Base-by-base conservation (phyloP, 805 yeast genomes). In the Lipomyces kockii region DNA sequence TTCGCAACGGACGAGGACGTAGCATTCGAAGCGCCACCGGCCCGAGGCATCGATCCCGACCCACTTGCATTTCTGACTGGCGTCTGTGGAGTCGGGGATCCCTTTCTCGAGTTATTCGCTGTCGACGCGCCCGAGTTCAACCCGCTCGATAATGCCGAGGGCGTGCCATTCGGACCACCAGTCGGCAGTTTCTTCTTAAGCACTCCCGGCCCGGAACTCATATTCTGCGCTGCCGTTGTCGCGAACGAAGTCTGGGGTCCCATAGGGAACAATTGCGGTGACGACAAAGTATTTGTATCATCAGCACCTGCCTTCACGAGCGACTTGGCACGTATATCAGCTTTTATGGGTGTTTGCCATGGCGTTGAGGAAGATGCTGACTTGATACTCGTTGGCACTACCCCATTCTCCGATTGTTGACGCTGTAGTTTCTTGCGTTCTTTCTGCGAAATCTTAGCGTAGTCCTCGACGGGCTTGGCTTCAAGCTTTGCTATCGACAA, bases 361-460 rank as follows among this genome's bases (percentile, higher is more conserved):
- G 73, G 70, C 12, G 71, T 61, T 9, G 69, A 49, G 7, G 58
- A 22, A 17, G 62, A 29, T 7, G 55, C 17, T 7, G 22, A 7
- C 20, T 52, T 52, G 34, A 17, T 29, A 17, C 39, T 59, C 14
- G 49, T 17, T 43, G 22, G 22, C n/a, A 49, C 25, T 20, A n/a
- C 51, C 3, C 22, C 35, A 32, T n/a, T 46, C 58, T 70, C 70
- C 39, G 66, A 67, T 46, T 72, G 74, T 62, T 78, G 78, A 72
- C 80, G 80, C 70, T 81, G 71, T n/a, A 43, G 14, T 66, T 79
- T 82, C 74, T 83, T 85, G 53, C 90, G 76, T 70, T 87, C 90
- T 72, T 86, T 86, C 70, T 88, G 91, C 0, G 91, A 87, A 17
- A 85, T 72, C 68, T 84, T 83, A 39, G 78, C 74, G 25, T 79